A percentile compares a stretch with the other conserved stretches of the same genome.
phyloP scores from a whole-genome alignment of 176 grass and related monocot genomes.

The Tillandsia leiboldiana region DNA sequence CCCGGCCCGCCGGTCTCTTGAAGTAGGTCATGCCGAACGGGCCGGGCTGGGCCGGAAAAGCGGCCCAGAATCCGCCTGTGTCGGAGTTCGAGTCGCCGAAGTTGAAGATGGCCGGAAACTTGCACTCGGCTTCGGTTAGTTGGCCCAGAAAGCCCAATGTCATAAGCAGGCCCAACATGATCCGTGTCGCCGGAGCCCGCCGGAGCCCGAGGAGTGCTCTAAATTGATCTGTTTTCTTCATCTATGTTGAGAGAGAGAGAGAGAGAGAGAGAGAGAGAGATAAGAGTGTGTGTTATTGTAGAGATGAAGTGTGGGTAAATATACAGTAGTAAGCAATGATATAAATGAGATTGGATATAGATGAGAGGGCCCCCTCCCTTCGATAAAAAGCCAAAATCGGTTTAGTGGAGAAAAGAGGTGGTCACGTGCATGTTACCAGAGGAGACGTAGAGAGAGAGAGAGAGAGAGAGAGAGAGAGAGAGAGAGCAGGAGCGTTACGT shows the following conservation, averaged over 20 bases:
- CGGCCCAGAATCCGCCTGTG: conserved; percentile 64
- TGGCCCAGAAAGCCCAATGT: background rate
- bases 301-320: background rate
- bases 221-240: background rate
- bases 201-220: background rate
- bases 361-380: background rate
- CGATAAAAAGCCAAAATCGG: background rate
- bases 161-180: background rate
- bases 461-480: background rate
- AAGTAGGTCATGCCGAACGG: conserved; percentile 80
- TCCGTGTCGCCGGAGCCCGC: background rate
- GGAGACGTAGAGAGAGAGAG: background rate
- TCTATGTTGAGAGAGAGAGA: background rate
- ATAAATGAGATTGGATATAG: background rate
- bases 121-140: conserved; percentile 22
- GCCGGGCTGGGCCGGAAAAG: conserved; percentile 43
- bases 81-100: conserved; percentile 57
- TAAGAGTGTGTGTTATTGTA: background rate
- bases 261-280: background rate
- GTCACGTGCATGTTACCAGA: background rate
- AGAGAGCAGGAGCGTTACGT: too few species aligned
- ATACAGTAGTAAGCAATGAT: background rate
- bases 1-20: conserved; percentile 38
- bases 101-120: conserved; percentile 48
- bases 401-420: background rate